Base-by-base conservation (phyloP, 371 early-diverging fungal genomes). In the Agmasoma carcini region DNA sequence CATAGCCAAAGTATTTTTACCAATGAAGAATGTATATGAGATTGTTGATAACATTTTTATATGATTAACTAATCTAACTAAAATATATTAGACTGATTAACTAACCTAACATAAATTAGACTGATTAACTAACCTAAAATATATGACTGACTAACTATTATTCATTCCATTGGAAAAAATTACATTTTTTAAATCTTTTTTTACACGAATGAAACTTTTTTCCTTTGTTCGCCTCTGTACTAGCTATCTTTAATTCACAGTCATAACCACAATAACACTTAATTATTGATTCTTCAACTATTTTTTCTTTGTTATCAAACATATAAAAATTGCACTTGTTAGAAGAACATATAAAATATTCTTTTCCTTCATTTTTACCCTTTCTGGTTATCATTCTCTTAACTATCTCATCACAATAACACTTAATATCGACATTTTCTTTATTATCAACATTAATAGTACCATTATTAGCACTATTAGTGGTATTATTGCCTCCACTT, bases 331-430 rank as follows among this genome's bases (percentile, higher is more conserved):
- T 55, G 41, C 76, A 76, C 26, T 56, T 63, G 19, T 64, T 55
- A 15, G 65, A 55, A 1, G 2, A 51, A 43, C 70, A 75, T 27
- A 71, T 45, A 46, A 61, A 72, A 54, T 72, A 77, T 5, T 46
- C 7, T 46, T 62, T 74, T 15, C 80, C 81, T 64, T 78, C 75
- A 61, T 82, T 83, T 3, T 79, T 70, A 0, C 81, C 81, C 27
- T 79, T 78, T 48, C 80, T 53, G 0, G 77, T 77, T 7, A 66
- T 69, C 19, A 71, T 56, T 27, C 65, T 61, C 0, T 76, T 68
- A 26, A 77, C 68, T 22, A 76, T 51, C 17, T 66, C 56, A 2
- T 75, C 73, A 57, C 85, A 84, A 5, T 67, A 49, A 54, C 84
- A 83, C 19, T 62, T 57, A 9, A 76, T 11, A 5, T 27, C 25